phyloP scores from a whole-genome alignment of 306 rosid genomes.

The Nissolia schottii region DNA sequence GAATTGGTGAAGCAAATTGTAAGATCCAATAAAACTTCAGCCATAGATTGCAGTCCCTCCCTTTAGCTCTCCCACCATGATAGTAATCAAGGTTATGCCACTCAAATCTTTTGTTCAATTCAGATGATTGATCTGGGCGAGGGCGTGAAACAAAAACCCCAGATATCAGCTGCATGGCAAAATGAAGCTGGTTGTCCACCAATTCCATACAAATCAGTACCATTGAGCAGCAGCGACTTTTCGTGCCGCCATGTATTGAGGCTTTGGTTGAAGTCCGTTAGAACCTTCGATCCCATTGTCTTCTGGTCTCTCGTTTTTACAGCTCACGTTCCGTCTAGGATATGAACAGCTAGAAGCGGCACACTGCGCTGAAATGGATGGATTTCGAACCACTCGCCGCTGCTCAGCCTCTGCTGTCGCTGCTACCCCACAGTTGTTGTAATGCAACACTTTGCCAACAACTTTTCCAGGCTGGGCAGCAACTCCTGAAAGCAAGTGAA shows the following conservation, averaged over 20 bases:
- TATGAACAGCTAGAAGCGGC: conserved; percentile 54
- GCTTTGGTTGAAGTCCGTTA: conserved; percentile 52
- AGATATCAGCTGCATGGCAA: neutral
- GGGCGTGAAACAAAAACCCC: neutral
- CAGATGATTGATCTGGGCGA: conserved; percentile 20
- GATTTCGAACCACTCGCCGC: conserved; percentile 51
- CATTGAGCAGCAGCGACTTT: conserved; percentile 91
- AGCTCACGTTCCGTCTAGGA: conserved; percentile 70
- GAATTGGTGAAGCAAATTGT: conserved; percentile 25
- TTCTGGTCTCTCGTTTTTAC: conserved; percentile 67
- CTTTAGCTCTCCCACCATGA: conserved; percentile 2
- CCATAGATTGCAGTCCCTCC: conserved; percentile 1
- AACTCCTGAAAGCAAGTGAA: conserved; percentile 46
- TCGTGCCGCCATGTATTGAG: conserved; percentile 61
- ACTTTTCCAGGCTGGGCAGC: conserved; percentile 87
- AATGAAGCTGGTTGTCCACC: neutral
- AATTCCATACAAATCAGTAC: conserved; percentile 42
- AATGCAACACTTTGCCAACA: conserved; percentile 55
- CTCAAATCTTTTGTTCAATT: neutral
- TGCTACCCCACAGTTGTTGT: conserved; percentile 60
- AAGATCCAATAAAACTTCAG: conserved; percentile 22
- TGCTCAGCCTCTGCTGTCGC: conserved; percentile 62
- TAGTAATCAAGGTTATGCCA: conserved; percentile 2
- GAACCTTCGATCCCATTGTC: conserved; percentile 68
- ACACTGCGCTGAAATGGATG: conserved; percentile 48